Evolutionary conservation across 352 stramenopile species (phyloP), one percentile per base, ranked within the genome.

Genomic region (Globisporangium ultimum): DNA sequence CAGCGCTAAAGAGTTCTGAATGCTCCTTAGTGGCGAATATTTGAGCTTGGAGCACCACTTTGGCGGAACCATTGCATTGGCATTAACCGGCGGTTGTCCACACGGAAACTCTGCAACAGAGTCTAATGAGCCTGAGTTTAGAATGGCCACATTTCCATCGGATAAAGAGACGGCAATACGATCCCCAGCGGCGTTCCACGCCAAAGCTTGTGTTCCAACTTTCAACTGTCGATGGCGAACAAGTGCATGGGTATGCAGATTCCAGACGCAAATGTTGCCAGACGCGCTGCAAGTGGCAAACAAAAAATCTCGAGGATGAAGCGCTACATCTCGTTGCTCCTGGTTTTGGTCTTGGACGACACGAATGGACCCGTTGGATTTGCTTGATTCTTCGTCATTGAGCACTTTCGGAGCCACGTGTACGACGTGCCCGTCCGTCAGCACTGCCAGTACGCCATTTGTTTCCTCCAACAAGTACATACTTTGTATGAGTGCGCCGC

Each of bases 41-140:
- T 73, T 77, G 1, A 91, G 49, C 9, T 58, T 55, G 6, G 63
- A 78, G 42, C 78, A 88, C 78, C 74, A 88, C 41, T 80, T 88
- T 12, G 69, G 64, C 3, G 60, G 53, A 15, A 45, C 48, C n/a
- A 50, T 46, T 12, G 41, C 61, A 15, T 47, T 59, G 2, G 18
- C 12, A 13, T 42, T 67, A 14, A 45, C 36, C 20, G 28, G 3
- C 3, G 43, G 18, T 10, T 20, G 36, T 18, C 61, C 68, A 10
- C 68, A 72, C 9, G 43, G 36, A 24, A 83, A 78, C 1, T 65
- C 56, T 4, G 63, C 34, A 17, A 68, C 21, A 1, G 54, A 34
- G 11, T 52, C 42, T 3, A 82, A 47, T 9, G 66, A 75, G 1
- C 50, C 43, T 0, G 63, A 66, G n/a, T 83, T 48, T 14, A 91